Conservation (phyloP, 805 yeast genomes). For the Yarrowia sp. region DNA sequence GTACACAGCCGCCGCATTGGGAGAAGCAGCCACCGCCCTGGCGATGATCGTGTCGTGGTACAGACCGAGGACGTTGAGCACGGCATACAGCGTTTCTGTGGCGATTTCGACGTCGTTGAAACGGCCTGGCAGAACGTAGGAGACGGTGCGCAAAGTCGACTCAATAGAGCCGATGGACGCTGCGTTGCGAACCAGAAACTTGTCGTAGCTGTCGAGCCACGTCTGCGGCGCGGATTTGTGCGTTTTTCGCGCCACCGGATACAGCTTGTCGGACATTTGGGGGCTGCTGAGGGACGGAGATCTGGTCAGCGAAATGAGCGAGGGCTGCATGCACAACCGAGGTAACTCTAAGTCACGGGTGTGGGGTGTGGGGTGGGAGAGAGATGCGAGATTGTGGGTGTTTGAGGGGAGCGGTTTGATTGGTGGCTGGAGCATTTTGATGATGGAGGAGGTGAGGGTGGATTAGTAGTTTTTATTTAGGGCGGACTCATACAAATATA, state of each 20-base stretch:
- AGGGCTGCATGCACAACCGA: constrained; percentile 23
- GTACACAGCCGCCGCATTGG: constrained; percentile 42
- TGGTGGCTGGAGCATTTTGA: too few relatives aligned
- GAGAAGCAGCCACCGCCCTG: constrained; percentile 45
- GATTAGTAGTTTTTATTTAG: background rate
- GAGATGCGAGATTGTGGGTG: too few relatives aligned
- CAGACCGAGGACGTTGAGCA: constrained; percentile 50
- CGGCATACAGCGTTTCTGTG: constrained; percentile 50
- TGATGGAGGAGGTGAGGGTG: background rate
- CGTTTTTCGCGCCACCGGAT: background rate
- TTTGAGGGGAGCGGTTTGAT: too few relatives aligned
- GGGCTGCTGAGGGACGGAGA: background rate
- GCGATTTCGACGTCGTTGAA: constrained; percentile 52
- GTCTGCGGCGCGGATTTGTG: background rate
- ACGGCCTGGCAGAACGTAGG: constrained; percentile 52
- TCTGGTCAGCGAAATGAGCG: background rate
- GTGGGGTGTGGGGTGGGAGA: constrained; percentile 25
- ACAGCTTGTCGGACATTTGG: constrained; percentile 2
- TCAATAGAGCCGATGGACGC: constrained; percentile 52
- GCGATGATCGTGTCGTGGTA: constrained; percentile 52
- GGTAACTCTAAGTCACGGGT: constrained; percentile 35
- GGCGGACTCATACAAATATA: too few relatives aligned
- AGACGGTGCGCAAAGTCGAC: constrained; percentile 49
- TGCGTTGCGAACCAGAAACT: constrained; percentile 50
- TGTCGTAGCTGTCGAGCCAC: constrained; percentile 49